Conservation (phyloP, 1,139 yeast genomes). For the Debaryomyces sp. region DNA sequence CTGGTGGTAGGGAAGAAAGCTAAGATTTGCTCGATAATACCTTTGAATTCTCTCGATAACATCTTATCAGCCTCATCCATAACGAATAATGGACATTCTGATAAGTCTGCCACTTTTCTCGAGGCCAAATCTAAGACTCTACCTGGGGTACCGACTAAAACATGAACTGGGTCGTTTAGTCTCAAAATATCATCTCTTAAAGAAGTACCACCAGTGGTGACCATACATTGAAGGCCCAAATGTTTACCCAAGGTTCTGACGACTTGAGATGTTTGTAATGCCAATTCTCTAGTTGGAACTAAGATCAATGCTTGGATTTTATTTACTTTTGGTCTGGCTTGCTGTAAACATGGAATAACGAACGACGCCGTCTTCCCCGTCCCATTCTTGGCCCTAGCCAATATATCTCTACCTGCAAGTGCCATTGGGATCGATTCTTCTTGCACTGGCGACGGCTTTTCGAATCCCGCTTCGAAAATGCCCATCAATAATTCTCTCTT, state of each 20-base stretch:
- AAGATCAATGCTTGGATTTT: conserved; percentile 87
- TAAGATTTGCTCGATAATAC: conserved; percentile 85
- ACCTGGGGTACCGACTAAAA: conserved; percentile 94
- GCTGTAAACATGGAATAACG: conserved; percentile 83
- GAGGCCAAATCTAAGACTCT: conserved; percentile 94
- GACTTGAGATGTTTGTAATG: conserved; percentile 96
- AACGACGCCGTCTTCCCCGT: conserved; percentile 99
- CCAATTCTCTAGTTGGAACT: conserved; percentile 94
- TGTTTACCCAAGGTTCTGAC: conserved; percentile 97
- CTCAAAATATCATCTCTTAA: conserved; percentile 93
- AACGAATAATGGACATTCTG: conserved; percentile 84
- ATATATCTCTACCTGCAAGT: conserved; percentile 90
- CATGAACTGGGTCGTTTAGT: conserved; percentile 88
- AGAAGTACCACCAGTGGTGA: conserved; percentile 97
- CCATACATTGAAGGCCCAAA: conserved; percentile 92
- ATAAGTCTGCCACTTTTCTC: conserved; percentile 82
- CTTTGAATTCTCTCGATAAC: conserved; percentile 87
- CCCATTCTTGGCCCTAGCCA: conserved; percentile 98
- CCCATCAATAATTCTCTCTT: conserved; percentile 97
- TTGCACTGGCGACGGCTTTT: conserved; percentile 97
- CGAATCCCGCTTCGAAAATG: conserved; percentile 97
- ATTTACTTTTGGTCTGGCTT: conserved; percentile 78
- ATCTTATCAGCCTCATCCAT: conserved; percentile 99
- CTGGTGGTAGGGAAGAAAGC: conserved; percentile 77
- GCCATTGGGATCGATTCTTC: conserved; percentile 98